Conservation (phyloP, 257 asterid genomes). For the Solanum okadae region DNA sequence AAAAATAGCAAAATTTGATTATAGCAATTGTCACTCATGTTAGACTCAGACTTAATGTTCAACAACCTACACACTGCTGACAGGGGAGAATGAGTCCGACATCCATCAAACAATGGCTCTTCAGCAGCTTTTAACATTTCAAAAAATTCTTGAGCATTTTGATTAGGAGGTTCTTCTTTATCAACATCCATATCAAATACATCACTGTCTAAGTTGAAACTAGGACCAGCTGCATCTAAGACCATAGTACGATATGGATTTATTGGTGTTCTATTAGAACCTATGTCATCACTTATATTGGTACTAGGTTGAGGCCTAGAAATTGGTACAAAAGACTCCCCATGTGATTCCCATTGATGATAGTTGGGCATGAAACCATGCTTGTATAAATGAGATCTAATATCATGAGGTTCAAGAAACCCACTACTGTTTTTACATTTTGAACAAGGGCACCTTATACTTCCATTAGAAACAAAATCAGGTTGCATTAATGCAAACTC, state of each 20-base stretch:
- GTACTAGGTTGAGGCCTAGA: not conserved
- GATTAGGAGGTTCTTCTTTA: not conserved
- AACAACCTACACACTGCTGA: not conserved
- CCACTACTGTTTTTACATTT: no score
- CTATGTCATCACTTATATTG: rapidly evolving
- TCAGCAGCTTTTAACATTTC: not conserved
- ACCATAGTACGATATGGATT: no score
- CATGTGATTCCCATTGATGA: not conserved
- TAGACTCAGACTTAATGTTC: no score
- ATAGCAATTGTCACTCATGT: no score
- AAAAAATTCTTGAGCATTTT: not conserved
- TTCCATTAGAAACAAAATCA: not conserved
- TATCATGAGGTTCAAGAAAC: not conserved
- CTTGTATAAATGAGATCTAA: not conserved
- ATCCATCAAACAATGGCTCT: not conserved
- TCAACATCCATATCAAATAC: no score
- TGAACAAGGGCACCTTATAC: not conserved
- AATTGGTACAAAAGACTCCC: not conserved
- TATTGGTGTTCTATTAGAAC: no score
- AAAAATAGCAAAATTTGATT: no score
- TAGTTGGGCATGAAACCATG: not conserved
- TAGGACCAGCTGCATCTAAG: not conserved
- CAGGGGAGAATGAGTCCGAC: not conserved
- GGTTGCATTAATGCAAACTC: not conserved
- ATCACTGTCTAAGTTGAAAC: not conserved